Base-by-base conservation (phyloP, 768 basidiomycete species). In the Lyophyllum decastes region DNA sequence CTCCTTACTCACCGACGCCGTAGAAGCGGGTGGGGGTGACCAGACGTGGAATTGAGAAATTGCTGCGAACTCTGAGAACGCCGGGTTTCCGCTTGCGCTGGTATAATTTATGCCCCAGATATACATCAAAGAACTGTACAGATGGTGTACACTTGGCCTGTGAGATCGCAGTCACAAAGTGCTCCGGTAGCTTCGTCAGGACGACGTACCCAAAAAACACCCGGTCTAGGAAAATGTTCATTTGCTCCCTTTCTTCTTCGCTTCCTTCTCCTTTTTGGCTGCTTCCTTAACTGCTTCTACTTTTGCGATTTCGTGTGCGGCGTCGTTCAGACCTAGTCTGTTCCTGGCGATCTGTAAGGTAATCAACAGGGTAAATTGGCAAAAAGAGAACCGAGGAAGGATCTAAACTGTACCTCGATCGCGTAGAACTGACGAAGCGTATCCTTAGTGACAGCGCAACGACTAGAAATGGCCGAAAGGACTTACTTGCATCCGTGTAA, bases 321-420 rank as follows among this genome's bases (percentile, higher is more conserved):
- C 76, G 70, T 95, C 93, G 72, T 99, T 99, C 48, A 98, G 80
- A 1, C 94, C 95, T 0, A 93, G 82, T 55, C 88, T 79, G 76
- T 98, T 98, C 58, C 97, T 86, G 10, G 94, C 85, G 71, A 99
- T 95, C 91, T 97, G 41, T 35, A 24, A 56, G 16, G 16, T 33
- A 27, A 24, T 24, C 5, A 50, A 53, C 49, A 17, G 38, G 26
- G 8, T 41, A 22, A 46, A 19, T 16, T 27, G 43, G 25, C 17
- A 21, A 44, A 14, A 33, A 21, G 30, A 30, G 34, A 40, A 24
- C 22, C 43, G 51, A 52, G 54, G 56, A 43, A 30, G 2, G 58
- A 43, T 22, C 17, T 27, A 38, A 19, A 41, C 54, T 25, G 59
- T 71, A 91, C 92, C 79, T 97, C 97, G 68, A 94, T 85, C 11